Base-by-base conservation (phyloP, 2,329 filamentous ascomycete genomes). In the Alternaria burnsii region DNA sequence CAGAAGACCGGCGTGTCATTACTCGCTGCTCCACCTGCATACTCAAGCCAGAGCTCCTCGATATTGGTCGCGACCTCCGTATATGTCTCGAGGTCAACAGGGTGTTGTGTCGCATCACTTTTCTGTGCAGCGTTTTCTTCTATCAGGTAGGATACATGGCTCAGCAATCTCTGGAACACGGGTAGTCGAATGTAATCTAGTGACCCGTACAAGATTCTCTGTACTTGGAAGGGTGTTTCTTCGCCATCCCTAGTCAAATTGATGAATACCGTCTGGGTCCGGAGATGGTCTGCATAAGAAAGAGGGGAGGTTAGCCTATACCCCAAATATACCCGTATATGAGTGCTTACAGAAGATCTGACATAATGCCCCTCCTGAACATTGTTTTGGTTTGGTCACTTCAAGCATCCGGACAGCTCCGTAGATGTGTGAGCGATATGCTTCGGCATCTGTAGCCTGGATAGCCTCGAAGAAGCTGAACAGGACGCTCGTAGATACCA, bases 401-500 rank as follows among this genome's bases (percentile, higher is more conserved):
- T 76, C 70, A 4, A 76, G 54, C 62, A 76, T 68, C 34, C 62
- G 67, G 1, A 68, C 73, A 16, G 72, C 73, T n/a, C 73, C 73
- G 24, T 67, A 62, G 32, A 76, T 67, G 43, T 77, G 74, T 20
- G 66, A 58, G n/a, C 68, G 63, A 54, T 76, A 77, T 3, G 69
- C 73, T 14, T 69, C 59, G 9, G 67, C 61, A 10, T 66, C 72
- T 5, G 75, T 76, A 3, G 69, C 60, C 20, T 71, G 68, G 71
- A 76, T 75, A 5, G 72, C 69, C 41, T 77, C 74, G 42, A 76
- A 76, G 14, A 76, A 63, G 20, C 71, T 73, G 9, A 76, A 63
- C 22, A 76, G 60, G 3, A 76, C 68, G 11, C 70, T 70, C 8
- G 73, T 76, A 4, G 69, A 76, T 4, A 76, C 62, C 67, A 74